Percentiles rank a stretch among this genome's conserved stretches.
Conservation (phyloP, 2,329 filamentous ascomycete genomes). For the Coniochaeta sp. region DNA sequence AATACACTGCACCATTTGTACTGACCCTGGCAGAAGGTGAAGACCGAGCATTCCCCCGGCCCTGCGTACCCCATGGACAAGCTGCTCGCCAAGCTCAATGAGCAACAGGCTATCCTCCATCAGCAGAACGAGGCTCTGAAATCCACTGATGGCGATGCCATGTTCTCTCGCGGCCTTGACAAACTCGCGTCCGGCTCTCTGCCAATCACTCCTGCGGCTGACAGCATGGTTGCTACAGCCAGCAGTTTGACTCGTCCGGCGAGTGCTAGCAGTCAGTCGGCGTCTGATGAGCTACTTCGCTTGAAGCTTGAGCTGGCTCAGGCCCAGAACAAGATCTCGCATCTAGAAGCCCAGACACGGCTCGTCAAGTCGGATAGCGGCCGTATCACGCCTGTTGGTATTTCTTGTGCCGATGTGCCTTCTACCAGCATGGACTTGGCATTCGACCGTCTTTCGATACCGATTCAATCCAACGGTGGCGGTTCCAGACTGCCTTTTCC, state of each 20-base stretch:
- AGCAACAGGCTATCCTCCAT: conserved; percentile 55
- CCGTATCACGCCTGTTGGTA: conserved; percentile 36
- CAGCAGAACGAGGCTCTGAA: conserved; percentile 51
- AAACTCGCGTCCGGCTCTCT: conserved; percentile 49
- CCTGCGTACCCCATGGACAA: conserved; percentile 58
- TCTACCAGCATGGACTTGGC: conserved; percentile 9
- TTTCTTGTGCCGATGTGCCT: conserved; percentile 11
- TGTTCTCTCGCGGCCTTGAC: conserved; percentile 30
- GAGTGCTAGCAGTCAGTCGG: conserved; percentile 38
- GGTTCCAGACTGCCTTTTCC: conserved; percentile 28
- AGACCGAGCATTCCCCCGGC: conserved; percentile 36
- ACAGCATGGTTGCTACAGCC: conserved; percentile 37
- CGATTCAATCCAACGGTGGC: conserved; percentile 12
- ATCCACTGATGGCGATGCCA: conserved; percentile 25
- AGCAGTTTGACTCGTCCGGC: conserved; percentile 43
- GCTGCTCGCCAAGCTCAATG: conserved; percentile 64
- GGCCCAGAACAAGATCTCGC: conserved; percentile 62
- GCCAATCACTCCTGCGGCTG: conserved; percentile 54
- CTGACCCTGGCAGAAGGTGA: conserved; percentile 34
- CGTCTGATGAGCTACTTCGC: conserved; percentile 53
- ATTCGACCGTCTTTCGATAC: conserved; percentile 9
- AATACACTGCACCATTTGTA: neutral
- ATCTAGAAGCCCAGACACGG: conserved; percentile 59
- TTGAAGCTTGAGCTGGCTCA: conserved; percentile 65
- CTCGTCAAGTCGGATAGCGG: conserved; percentile 52